A percentile compares a stretch with the other conserved stretches of the same genome.
Conservation (phyloP, 495 filamentous ascomycete genomes). For the Aspergillus homomorphus region DNA sequence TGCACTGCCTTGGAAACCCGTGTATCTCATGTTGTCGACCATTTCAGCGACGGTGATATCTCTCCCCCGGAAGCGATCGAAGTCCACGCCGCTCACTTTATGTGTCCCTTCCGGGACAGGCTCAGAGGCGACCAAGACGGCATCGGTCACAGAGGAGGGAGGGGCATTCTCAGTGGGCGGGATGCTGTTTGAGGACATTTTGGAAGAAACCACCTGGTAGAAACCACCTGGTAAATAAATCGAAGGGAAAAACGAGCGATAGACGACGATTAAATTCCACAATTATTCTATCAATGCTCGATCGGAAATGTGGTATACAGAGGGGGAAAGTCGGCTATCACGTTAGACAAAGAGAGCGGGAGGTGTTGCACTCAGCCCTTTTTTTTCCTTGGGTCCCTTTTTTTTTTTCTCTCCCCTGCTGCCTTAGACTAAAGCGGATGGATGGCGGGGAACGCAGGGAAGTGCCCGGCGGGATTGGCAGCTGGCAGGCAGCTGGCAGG, state of each 20-base stretch:
- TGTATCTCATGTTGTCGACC: slow-evolving; percentile 73
- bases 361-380: background rate
- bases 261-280: background rate
- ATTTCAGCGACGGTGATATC: slow-evolving; percentile 83
- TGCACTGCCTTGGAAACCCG: slow-evolving; percentile 89
- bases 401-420: background rate
- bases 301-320: background rate
- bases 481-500: no score
- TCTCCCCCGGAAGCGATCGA: slow-evolving; percentile 69
- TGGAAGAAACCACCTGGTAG: background rate
- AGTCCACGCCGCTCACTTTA: slow-evolving; percentile 83
- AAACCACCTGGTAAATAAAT: background rate
- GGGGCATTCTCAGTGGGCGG: slow-evolving; percentile 25
- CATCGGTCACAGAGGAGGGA: slow-evolving; percentile 69
- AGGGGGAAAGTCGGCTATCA: background rate
- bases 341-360: background rate
- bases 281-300: background rate
- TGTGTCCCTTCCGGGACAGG: slow-evolving; percentile 71
- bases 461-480: no score
- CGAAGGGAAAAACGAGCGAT: no score
- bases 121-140: slow-evolving; percentile 84
- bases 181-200: slow-evolving; percentile 4
- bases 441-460: background rate
- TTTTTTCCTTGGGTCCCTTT: background rate
- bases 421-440: no score